A percentile compares a stretch with the other conserved stretches of the same genome.
These are phyloP conservation scores for Drechslerella coelobrocha DNA, from an alignment of 2,329 filamentous ascomycete genomes.

Conservation along the genomic window DNA sequence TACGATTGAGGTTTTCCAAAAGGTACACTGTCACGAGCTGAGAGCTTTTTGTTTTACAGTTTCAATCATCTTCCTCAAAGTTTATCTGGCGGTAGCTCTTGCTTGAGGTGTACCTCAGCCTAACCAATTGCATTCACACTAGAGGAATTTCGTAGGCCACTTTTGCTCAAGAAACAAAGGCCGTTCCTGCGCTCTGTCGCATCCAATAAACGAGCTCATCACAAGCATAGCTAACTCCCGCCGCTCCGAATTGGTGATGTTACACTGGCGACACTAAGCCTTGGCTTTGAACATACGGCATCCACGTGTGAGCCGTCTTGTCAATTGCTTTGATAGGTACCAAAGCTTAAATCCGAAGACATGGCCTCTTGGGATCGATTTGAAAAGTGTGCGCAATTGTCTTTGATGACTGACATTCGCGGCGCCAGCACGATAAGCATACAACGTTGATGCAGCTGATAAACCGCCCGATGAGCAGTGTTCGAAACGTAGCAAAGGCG, in stretches of 20 bases:
- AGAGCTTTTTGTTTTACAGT: neutral
- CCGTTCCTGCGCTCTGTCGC: no score
- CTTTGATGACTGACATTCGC: neutral
- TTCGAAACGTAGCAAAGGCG: constrained; percentile 25
- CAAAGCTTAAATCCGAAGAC: no score
- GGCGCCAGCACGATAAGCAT: neutral
- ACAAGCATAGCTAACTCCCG: neutral
- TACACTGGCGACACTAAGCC: neutral
- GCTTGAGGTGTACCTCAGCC: no score
- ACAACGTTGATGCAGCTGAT: constrained; percentile 2
- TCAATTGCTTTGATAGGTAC: neutral
- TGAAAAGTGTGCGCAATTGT: neutral
- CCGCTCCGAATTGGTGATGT: neutral
- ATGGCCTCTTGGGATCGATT: no score
- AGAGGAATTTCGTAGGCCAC: neutral
- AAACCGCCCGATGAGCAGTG: constrained; percentile 18
- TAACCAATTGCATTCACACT: no score
- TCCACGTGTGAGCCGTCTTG: neutral
- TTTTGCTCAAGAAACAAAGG: no score
- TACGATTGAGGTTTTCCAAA: constrained; percentile 25
- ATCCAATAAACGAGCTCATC: neutral
- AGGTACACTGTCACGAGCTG: constrained; percentile 22
- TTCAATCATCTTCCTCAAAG: constrained; percentile 18
- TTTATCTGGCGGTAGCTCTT: no score
- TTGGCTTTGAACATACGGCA: neutral